Conservation (phyloP, 2,329 filamentous ascomycete genomes). For the Hymenotorrendiella dingleyae region DNA sequence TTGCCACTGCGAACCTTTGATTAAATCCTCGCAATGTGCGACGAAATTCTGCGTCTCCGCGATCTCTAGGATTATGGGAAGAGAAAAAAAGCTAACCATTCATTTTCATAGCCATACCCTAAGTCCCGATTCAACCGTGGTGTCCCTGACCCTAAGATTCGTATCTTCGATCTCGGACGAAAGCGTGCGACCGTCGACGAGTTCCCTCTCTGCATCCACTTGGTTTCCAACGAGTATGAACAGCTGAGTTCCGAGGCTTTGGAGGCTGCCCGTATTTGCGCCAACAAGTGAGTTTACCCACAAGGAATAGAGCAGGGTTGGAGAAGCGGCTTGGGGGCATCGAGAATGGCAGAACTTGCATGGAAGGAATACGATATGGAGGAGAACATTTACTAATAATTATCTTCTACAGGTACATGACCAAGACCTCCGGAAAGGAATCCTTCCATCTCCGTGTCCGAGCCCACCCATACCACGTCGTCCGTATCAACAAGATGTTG, state of each 20-base stretch:
- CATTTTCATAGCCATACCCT: slow-evolving; percentile 70
- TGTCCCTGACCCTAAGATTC: slow-evolving; percentile 67
- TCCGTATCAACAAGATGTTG: slow-evolving; percentile 99
- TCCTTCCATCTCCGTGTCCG: slow-evolving; percentile 71
- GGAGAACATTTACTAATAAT: slow-evolving; percentile 7
- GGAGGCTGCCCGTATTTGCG: slow-evolving; percentile 99
- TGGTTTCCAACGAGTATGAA: slow-evolving; percentile 99
- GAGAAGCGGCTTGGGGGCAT: neutral
- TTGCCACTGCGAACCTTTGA: neutral
- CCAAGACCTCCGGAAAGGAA: slow-evolving; percentile 68
- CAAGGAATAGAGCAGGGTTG: slow-evolving; percentile 1
- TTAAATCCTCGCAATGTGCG: too few relatives aligned
- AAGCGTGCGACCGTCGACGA: slow-evolving; percentile 99
- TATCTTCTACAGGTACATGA: slow-evolving; percentile 45
- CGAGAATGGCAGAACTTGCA: neutral
- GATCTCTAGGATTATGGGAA: neutral
- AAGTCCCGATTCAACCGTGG: slow-evolving; percentile 99
- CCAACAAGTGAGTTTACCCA: slow-evolving; percentile 74
- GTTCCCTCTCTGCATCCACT: slow-evolving; percentile 98
- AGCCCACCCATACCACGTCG: slow-evolving; percentile 98
- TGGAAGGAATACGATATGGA: neutral
- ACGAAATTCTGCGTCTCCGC: slow-evolving; percentile 2
- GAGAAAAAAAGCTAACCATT: slow-evolving; percentile 14
- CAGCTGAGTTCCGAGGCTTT: slow-evolving; percentile 99
- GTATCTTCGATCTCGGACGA: slow-evolving; percentile 95